Evolutionary conservation across 176 grass and related monocot genomes (phyloP), one percentile per base, ranked within the genome.

Genomic region (Cenchrus americanus): DNA sequence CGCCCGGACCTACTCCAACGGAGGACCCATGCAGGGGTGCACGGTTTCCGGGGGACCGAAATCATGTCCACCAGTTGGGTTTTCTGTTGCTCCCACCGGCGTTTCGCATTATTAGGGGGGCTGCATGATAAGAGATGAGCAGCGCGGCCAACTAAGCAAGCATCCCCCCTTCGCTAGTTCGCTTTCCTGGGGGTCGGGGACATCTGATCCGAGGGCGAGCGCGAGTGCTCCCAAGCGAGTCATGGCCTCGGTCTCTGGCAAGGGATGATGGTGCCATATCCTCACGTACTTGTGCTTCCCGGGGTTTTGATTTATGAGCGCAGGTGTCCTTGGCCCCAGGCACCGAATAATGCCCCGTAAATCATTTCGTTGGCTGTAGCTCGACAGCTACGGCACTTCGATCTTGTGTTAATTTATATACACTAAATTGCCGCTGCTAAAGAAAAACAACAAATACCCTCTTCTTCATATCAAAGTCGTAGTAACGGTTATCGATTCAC

Each of bases 41-140:
- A 43, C 32, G 18, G 34, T 49, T 54, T 50, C 48, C 11, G 4
- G 78, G 78, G 71, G 47, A 82, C 83, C 34, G 58, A 50, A 82
- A 82, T 86, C 65, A 89, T 86, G 83, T 83, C 57, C 5, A n/a
- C 18, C 58, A 48, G 59, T 60, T 71, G 72, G 72, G 32, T 52
- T 69, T 27, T 70, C 71, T 19, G 46, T 66, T 84, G 73, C 49
- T 47, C 17, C 11, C 18, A 60, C 23, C 10, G 14, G 58, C 9
- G 12, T 61, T 1, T 18, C 21, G 34, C 34, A 81, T 89, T 69
- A 89, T 81, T 89, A n/a, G n/a, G 27, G 4, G 88, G 7, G 14
- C 26, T 52, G 32, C 1, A 73, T 73, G 21, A 53, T 54, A 40
- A 7, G 34, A n/a, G 71, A 55, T 47, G 77, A 86, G 23, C 69